Percentiles rank a stretch among this genome's conserved stretches.
These are phyloP conservation scores for Candida insectalens DNA, from an alignment of 805 yeast species.

Conservation along the genomic window DNA sequence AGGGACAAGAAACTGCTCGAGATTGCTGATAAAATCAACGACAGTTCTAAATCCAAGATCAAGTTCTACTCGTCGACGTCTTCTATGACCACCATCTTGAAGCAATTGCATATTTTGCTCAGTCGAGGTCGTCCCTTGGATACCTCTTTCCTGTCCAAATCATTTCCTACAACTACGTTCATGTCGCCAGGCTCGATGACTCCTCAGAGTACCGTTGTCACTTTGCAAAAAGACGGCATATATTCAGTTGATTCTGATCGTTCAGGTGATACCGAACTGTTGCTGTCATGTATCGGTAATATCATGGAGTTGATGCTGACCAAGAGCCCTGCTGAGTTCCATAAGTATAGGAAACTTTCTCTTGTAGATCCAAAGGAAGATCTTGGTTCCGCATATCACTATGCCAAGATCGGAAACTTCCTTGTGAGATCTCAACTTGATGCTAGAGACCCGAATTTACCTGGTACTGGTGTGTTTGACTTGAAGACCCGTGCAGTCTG, in stretches of 20 bases:
- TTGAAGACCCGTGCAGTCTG: slow-evolving; percentile 86
- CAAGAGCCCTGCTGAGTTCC: slow-evolving; percentile 42
- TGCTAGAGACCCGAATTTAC: slow-evolving; percentile 64
- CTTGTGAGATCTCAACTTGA: slow-evolving; percentile 87
- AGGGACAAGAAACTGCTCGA: slow-evolving; percentile 45
- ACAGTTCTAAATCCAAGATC: slow-evolving; percentile 10
- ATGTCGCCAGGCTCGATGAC: slow-evolving; percentile 32
- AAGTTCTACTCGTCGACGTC: slow-evolving; percentile 74
- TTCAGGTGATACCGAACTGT: slow-evolving; percentile 53
- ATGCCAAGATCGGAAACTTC: slow-evolving; percentile 58
- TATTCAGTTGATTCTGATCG: slow-evolving; percentile 68
- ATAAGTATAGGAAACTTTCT: slow-evolving; percentile 20
- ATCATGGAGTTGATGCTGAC: slow-evolving; percentile 71
- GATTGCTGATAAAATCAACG: slow-evolving; percentile 30
- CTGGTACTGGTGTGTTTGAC: slow-evolving; percentile 90
- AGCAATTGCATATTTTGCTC: slow-evolving; percentile 65
- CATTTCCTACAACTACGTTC: slow-evolving; percentile 28
- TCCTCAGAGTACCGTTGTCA: slow-evolving; percentile 51
- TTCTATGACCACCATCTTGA: slow-evolving; percentile 68
- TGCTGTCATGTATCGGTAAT: slow-evolving; percentile 69
- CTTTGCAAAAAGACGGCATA: slow-evolving; percentile 27
- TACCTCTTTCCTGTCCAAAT: slow-evolving; percentile 33
- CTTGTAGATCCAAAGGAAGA: slow-evolving; percentile 3
- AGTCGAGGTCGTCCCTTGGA: slow-evolving; percentile 51
- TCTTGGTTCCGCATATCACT: slow-evolving; percentile 43